These are phyloP conservation scores for Cladorrhinum sp. DNA, from an alignment of 2,329 filamentous ascomycete genomes.

Conservation along the genomic window DNA sequence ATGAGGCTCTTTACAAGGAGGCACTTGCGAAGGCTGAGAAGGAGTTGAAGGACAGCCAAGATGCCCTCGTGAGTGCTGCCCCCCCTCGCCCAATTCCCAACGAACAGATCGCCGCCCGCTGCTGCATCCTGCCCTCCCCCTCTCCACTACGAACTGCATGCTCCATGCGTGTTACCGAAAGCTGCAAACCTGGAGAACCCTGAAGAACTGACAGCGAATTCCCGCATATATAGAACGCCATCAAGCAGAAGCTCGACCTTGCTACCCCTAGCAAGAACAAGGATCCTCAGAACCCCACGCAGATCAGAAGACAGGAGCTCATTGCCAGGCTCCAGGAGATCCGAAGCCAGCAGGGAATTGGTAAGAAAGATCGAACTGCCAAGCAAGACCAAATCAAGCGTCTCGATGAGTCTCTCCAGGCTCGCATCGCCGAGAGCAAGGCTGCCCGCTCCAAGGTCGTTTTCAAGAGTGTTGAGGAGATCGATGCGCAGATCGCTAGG, in stretches of 20 bases:
- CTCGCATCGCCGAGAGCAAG: slow-evolving; percentile 84
- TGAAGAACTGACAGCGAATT: background rate
- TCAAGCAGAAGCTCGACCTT: slow-evolving; percentile 84
- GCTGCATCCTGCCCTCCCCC: background rate
- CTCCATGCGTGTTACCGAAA: background rate
- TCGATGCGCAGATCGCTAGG: slow-evolving; percentile 76
- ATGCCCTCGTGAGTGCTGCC: slow-evolving; percentile 33
- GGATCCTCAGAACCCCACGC: slow-evolving; percentile 75
- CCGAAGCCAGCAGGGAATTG: slow-evolving; percentile 78
- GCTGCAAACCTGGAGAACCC: background rate
- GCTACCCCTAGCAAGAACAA: slow-evolving; percentile 70
- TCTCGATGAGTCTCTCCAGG: slow-evolving; percentile 84
- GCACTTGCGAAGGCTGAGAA: slow-evolving; percentile 79
- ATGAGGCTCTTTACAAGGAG: slow-evolving; percentile 80
- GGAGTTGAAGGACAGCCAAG: slow-evolving; percentile 74
- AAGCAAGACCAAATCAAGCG: slow-evolving; percentile 90
- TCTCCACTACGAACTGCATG: background rate
- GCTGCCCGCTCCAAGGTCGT: slow-evolving; percentile 72
- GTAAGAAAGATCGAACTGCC: slow-evolving; percentile 75
- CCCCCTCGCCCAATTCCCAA: background rate
- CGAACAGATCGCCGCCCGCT: background rate
- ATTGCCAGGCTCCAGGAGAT: slow-evolving; percentile 79
- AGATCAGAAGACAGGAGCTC: slow-evolving; percentile 82
- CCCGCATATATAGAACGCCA: slow-evolving; percentile 63
- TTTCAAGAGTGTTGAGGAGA: slow-evolving; percentile 84